Percentiles rank a stretch among this genome's conserved stretches.
These are phyloP conservation scores for Diaporthe australafricana DNA, from an alignment of 2,329 filamentous ascomycete species.

Conservation along the genomic window DNA sequence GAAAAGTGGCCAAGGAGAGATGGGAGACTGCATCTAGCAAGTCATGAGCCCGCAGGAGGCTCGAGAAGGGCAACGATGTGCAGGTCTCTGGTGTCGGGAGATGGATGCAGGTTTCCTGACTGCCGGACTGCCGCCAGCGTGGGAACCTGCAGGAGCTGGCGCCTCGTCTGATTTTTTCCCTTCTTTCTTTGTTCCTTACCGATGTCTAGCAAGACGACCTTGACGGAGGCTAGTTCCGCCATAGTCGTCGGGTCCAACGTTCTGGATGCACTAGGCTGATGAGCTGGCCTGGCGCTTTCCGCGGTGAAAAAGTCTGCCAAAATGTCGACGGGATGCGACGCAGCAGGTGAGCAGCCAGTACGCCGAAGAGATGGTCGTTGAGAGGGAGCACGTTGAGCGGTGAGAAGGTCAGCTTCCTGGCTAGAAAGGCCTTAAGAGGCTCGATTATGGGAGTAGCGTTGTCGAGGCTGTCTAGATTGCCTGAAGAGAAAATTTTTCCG, in stretches of 20 bases:
- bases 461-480: not conserved
- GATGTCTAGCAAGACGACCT: conserved; percentile 68
- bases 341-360: conserved; percentile 10
- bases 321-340: not conserved
- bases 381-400: conserved; percentile 5
- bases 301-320: not conserved
- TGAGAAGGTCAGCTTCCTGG: conserved; percentile 18
- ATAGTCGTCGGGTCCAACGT: conserved; percentile 41
- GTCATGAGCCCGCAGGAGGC: conserved; percentile 32
- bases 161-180: conserved; percentile 6
- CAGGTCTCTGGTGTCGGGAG: not conserved
- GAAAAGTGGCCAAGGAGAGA: not conserved
- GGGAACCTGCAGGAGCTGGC: conserved; percentile 12
- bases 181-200: conserved; percentile 53
- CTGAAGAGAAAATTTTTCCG: conserved; percentile 15
- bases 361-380: conserved; percentile 3
- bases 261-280: conserved; percentile 19
- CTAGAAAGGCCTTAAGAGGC: not conserved
- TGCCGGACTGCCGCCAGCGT: conserved; percentile 1
- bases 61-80: conserved; percentile 24
- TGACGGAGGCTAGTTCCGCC: conserved; percentile 49
- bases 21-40: conserved; percentile 30
- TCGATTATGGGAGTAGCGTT: conserved; percentile 12
- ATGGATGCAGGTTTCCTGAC: conserved; percentile 16
- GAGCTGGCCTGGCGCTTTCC: conserved; percentile 2